Evolutionary conservation across 345 rosid genomes (phyloP).

Genomic region (Lepidium didymum): DNA sequence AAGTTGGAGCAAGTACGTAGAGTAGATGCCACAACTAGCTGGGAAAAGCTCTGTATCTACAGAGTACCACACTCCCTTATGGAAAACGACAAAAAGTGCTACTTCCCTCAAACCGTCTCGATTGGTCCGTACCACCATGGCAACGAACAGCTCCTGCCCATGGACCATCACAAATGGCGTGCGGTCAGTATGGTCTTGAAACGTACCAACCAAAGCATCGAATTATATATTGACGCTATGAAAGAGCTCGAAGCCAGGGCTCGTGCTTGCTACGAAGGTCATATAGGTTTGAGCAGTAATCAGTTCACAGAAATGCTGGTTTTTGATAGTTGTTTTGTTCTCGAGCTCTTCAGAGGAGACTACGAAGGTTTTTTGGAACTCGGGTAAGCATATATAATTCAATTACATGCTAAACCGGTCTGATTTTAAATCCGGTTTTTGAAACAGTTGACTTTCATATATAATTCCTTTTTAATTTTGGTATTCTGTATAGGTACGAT

Average conservation of each 20-base stretch:
- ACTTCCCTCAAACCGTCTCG: conserved; percentile 66
- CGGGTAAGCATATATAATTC: conserved; percentile 25
- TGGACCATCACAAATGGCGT: conserved; percentile 88
- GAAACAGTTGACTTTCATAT: neutral
- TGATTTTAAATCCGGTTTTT: neutral
- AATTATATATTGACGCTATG: conserved; percentile 49
- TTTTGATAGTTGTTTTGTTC: conserved; percentile 71
- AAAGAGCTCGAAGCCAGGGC: conserved; percentile 62
- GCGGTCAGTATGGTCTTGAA: conserved; percentile 53
- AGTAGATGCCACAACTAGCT: conserved; percentile 47
- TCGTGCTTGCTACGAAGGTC: conserved; percentile 64
- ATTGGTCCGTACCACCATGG: conserved; percentile 82
- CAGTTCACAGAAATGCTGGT: conserved; percentile 73
- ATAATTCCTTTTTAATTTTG: neutral
- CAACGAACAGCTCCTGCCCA: conserved; percentile 52
- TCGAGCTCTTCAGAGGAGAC: conserved; percentile 69
- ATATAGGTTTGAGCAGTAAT: conserved; percentile 41
- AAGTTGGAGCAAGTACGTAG: conserved; percentile 46
- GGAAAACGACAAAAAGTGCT: conserved; percentile 60
- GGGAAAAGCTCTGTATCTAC: conserved; percentile 41
- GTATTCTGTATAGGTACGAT: conserved; percentile 31
- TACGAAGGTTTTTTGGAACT: conserved; percentile 50
- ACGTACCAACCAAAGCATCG: conserved; percentile 46
- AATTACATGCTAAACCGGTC: neutral
- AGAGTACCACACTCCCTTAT: conserved; percentile 22